These are phyloP conservation scores for Astragalus glycyphyllos DNA, from an alignment of 306 rosid genomes.

Conservation along the genomic window DNA sequence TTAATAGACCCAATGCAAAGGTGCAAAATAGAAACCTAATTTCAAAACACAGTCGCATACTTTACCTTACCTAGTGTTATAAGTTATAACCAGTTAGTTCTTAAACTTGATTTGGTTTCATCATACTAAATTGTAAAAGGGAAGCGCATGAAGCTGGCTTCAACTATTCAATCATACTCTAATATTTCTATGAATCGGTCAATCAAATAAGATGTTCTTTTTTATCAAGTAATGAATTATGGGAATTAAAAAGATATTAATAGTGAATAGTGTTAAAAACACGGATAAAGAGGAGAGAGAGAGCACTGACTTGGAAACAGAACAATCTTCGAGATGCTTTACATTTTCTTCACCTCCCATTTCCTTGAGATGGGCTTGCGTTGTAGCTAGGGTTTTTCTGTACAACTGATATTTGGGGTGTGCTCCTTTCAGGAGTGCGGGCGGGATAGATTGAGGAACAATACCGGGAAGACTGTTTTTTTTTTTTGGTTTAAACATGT, in stretches of 20 bases:
- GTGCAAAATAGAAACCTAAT: neutral
- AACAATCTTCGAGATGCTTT: constrained; percentile 87
- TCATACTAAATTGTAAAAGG: neutral
- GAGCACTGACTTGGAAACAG: constrained; percentile 79
- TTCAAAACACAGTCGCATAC: neutral
- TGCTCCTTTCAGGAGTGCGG: neutral
- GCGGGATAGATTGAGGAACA: neutral
- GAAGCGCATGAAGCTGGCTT: neutral
- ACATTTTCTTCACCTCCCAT: constrained; percentile 79
- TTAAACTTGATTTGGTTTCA: neutral
- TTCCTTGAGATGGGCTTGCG: neutral
- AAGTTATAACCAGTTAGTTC: neutral
- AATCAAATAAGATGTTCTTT: constrained; percentile 11
- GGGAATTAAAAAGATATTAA: neutral
- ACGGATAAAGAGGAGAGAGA: neutral
- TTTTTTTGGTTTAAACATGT: no score
- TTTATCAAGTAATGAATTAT: neutral
- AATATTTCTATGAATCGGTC: neutral
- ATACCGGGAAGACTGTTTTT: no score
- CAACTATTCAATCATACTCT: constrained; percentile 1
- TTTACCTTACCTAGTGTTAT: neutral
- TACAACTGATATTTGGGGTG: neutral
- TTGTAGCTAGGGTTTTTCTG: neutral
- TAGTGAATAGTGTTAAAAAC: neutral
- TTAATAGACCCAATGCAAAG: constrained; percentile 14